A percentile compares a stretch with the other conserved stretches of the same genome.
Evolutionary conservation across 805 yeast genomes (phyloP).

Genomic region (Candida stauntonica): DNA sequence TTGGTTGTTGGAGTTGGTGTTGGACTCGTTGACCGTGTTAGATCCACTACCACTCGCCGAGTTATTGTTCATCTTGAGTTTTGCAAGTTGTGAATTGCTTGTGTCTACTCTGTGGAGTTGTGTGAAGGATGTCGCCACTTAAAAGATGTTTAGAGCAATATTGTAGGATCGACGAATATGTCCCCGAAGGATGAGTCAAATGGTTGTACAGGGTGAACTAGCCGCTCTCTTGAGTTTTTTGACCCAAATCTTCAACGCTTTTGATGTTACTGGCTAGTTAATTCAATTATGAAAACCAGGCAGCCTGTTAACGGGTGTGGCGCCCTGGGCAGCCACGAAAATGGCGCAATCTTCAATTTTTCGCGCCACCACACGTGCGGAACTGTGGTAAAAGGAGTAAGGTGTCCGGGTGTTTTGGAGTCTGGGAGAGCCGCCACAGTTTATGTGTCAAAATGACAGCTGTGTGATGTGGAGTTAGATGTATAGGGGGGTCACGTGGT

Average conservation of each 20-base stretch:
- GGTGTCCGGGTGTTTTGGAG: neutral
- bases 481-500: too few relatives aligned
- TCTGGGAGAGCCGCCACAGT: neutral
- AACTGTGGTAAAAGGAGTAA: neutral
- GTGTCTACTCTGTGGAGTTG: too few relatives aligned
- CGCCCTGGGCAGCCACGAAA: neutral
- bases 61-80: neutral
- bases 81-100: neutral
- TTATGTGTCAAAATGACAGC: neutral
- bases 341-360: neutral
- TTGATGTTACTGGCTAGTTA: neutral
- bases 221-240: too few relatives aligned
- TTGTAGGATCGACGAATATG: neutral
- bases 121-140: neutral
- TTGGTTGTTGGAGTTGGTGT: neutral
- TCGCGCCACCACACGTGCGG: neutral
- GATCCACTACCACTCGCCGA: neutral
- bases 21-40: neutral
- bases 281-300: too few relatives aligned
- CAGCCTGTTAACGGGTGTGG: too few relatives aligned
- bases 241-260: too few relatives aligned
- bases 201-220: too few relatives aligned
- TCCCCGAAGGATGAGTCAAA: too few relatives aligned
- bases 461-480: neutral
- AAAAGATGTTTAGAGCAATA: neutral